Percentiles rank a stretch among this genome's conserved stretches.
Evolutionary conservation across 2,329 filamentous ascomycete genomes (phyloP).

Genomic region (Colletotrichum chrysophilum): DNA sequence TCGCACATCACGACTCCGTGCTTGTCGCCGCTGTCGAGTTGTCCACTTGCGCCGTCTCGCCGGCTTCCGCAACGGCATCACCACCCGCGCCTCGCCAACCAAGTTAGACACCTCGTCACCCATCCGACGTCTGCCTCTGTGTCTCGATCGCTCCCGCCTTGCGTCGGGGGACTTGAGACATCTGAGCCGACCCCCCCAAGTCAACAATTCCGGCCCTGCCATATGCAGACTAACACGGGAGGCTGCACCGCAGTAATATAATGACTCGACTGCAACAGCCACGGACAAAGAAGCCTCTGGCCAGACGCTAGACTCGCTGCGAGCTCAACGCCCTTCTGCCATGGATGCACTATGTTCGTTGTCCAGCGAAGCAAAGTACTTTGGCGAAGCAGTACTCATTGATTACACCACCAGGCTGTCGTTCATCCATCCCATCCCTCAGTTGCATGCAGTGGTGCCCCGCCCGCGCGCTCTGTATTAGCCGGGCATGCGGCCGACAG

Average conservation of each 20-base stretch:
- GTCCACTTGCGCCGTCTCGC: background rate
- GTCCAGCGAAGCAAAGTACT: background rate
- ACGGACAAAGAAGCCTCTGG: background rate
- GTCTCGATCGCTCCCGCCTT: background rate
- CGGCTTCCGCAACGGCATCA: background rate
- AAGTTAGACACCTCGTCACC: background rate
- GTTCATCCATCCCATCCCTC: background rate
- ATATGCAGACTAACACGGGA: background rate
- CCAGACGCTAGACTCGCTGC: background rate
- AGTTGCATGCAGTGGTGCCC: background rate
- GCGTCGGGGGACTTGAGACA: background rate
- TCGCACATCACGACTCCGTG: background rate
- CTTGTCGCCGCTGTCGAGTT: background rate
- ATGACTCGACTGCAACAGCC: background rate
- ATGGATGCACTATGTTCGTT: background rate
- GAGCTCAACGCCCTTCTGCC: background rate
- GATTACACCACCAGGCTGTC: background rate
- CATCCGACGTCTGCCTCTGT: background rate
- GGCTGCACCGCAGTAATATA: background rate
- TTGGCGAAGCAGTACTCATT: background rate
- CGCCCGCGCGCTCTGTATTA: background rate
- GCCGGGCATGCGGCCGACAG: background rate
- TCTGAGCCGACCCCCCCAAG: background rate
- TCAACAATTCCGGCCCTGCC: background rate
- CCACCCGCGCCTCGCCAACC: background rate